Evolutionary conservation across 257 asterid species (phyloP), one percentile per base, ranked within the genome.

Genomic region (Solanum piurae): DNA sequence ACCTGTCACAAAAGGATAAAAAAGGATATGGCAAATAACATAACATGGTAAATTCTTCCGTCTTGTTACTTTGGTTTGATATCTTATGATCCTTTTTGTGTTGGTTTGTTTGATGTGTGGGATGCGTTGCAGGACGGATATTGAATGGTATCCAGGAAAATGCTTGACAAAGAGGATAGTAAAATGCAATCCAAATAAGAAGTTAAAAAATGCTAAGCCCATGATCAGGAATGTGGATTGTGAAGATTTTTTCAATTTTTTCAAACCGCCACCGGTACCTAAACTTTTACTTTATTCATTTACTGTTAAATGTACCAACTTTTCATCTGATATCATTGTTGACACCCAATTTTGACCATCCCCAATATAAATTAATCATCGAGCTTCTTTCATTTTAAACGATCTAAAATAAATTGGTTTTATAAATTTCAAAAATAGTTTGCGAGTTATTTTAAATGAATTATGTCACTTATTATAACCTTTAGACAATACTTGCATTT

Each of bases 181-280:
- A 74, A 36, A 74, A 74, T 74, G 82, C 31, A 74, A 93, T 89
- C 99, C 95, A 42, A 94, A 90, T 37, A 21, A 5, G 91, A 96
- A 94, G 64, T 89, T 94, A 2, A 93, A 93, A 91, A 91, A 90
- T 89, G 87, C 92, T 2, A 96, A 93, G 75, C 95, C 97, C 55
- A 91, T 93, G 11, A 91, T 89, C 29, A 94, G 91, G 90, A 91
- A 91, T 86, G 95, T 95, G 87, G 91, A 93, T 87, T 93, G 99
- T 86, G 96, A 91, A 29, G 95, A 98, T 72, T 96, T 96, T 86
- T 96, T 94, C 92, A 91, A 96, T 88, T 95, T 95, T 89, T 96
- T 96, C 89, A 91, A 85, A 69, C 98, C 95, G 58, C 98, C 98
- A 7, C 49, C 3, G 82, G 93, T 79, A 85, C 88, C 80, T 38